Percentiles rank a stretch among this genome's conserved stretches.
These are phyloP conservation scores for Hymenoscyphus occultus DNA, from an alignment of 2,329 filamentous ascomycete species.

Conservation along the genomic window DNA sequence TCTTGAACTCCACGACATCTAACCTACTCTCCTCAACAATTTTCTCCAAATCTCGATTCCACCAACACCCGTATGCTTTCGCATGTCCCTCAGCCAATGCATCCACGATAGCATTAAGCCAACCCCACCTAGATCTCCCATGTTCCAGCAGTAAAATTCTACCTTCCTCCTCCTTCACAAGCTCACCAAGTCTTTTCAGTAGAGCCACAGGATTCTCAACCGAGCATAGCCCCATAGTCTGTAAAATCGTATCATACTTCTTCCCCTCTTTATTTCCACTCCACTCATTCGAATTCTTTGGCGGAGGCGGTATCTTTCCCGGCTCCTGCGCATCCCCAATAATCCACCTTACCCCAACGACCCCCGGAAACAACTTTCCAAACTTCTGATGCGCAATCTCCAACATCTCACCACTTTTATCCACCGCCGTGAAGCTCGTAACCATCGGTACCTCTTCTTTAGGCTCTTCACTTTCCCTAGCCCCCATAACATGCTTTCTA, in stretches of 20 bases:
- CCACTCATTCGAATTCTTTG: slow-evolving; percentile 26
- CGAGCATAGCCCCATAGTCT: slow-evolving; percentile 64
- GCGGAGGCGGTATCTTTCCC: slow-evolving; percentile 29
- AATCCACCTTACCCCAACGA: slow-evolving; percentile 41
- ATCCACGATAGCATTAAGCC: slow-evolving; percentile 57
- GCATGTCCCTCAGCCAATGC: slow-evolving; percentile 54
- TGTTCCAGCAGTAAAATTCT: slow-evolving; percentile 62
- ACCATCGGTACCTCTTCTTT: slow-evolving; percentile 36
- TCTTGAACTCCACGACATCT: slow-evolving; percentile 53
- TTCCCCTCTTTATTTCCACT: slow-evolving; percentile 23
- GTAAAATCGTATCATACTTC: slow-evolving; percentile 59
- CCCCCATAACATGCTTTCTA: background rate
- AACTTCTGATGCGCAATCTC: slow-evolving; percentile 55
- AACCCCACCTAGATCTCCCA: slow-evolving; percentile 53
- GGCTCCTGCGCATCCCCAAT: slow-evolving; percentile 31
- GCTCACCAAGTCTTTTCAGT: slow-evolving; percentile 51
- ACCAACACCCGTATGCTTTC: slow-evolving; percentile 63
- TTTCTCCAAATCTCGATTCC: slow-evolving; percentile 60
- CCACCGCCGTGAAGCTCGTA: slow-evolving; percentile 58
- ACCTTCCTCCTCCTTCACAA: slow-evolving; percentile 52
- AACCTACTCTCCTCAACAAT: slow-evolving; percentile 56
- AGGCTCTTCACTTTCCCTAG: slow-evolving; percentile 27
- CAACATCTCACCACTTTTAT: slow-evolving; percentile 60
- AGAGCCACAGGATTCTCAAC: slow-evolving; percentile 55
- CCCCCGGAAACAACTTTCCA: slow-evolving; percentile 42